Conservation (phyloP, 208 protist species). For the Porcisia deanei region DNA sequence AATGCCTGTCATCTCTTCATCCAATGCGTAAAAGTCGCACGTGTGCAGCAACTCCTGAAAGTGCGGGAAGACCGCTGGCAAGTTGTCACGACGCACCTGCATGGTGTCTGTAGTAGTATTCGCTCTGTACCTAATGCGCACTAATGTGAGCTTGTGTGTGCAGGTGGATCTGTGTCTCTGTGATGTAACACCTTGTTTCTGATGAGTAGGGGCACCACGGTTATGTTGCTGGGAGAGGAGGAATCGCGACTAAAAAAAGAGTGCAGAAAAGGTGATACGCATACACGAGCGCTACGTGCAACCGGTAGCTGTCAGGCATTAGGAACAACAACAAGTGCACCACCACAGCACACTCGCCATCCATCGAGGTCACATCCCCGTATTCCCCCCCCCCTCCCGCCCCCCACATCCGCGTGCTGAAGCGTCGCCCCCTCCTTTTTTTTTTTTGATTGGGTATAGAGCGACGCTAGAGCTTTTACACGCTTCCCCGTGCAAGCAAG, state of each 20-base stretch:
- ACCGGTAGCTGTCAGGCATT: background rate
- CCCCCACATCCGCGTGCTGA: background rate
- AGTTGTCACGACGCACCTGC: slow-evolving; percentile 73
- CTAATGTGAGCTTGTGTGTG: background rate
- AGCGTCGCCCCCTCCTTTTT: background rate
- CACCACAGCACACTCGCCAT: background rate
- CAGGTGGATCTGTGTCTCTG: background rate
- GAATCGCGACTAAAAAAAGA: background rate
- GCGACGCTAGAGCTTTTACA: background rate
- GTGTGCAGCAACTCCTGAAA: slow-evolving; percentile 65
- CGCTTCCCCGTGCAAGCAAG: background rate
- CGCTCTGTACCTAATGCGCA: background rate
- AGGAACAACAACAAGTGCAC: background rate
- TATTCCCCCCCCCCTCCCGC: background rate
- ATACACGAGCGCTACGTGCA: background rate
- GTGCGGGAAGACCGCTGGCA: slow-evolving; percentile 63
- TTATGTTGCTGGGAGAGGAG: background rate
- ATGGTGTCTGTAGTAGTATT: slow-evolving; percentile 27
- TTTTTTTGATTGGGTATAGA: background rate
- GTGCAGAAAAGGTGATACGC: background rate
- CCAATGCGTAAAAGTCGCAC: slow-evolving; percentile 85
- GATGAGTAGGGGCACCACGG: background rate
- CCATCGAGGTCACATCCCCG: background rate
- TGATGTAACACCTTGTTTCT: background rate
- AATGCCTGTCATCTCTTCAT: slow-evolving; percentile 91